Percentiles rank a stretch among this genome's conserved stretches.
Conservation (phyloP, 345 rosid species). For the Pistacia atlantica region DNA sequence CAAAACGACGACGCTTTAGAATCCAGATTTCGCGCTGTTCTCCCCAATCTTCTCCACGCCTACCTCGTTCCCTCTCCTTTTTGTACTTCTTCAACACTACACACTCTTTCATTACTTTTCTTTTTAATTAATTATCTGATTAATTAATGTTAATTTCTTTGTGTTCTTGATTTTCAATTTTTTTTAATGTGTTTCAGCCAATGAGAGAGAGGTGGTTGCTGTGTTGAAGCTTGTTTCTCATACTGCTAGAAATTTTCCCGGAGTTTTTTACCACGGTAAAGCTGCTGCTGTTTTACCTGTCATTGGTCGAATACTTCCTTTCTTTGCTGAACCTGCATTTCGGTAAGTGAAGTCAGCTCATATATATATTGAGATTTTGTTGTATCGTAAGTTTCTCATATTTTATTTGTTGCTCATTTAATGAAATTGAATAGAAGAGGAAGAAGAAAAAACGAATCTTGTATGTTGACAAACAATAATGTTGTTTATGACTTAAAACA, state of each 20-base stretch:
- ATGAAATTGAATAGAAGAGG: not conserved
- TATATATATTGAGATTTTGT: not conserved
- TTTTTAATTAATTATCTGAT: not conserved
- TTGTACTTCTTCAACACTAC: constrained; percentile 35
- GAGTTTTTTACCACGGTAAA: constrained; percentile 84
- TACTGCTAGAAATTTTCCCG: constrained; percentile 72
- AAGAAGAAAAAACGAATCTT: not conserved
- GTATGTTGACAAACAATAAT: not conserved
- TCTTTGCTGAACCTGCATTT: constrained; percentile 78
- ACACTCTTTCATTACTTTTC: not conserved
- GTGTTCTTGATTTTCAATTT: not conserved
- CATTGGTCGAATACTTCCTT: constrained; percentile 76
- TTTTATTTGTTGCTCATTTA: not conserved
- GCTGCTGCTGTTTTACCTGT: constrained; percentile 71
- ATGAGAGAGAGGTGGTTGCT: constrained; percentile 79
- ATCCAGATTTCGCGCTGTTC: constrained; percentile 70
- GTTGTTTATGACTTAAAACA: too few relatives aligned
- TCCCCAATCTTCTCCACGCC: constrained; percentile 74
- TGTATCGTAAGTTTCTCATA: not conserved
- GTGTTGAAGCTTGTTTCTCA: constrained; percentile 81
- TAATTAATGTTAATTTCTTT: not conserved
- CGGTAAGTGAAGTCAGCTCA: constrained; percentile 44
- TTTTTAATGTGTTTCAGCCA: constrained; percentile 50
- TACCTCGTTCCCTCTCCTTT: constrained; percentile 76
- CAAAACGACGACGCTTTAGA: constrained; percentile 49